Evolutionary conservation across 495 filamentous ascomycete species (phyloP).

Genomic region (Aspergillus wentii): DNA sequence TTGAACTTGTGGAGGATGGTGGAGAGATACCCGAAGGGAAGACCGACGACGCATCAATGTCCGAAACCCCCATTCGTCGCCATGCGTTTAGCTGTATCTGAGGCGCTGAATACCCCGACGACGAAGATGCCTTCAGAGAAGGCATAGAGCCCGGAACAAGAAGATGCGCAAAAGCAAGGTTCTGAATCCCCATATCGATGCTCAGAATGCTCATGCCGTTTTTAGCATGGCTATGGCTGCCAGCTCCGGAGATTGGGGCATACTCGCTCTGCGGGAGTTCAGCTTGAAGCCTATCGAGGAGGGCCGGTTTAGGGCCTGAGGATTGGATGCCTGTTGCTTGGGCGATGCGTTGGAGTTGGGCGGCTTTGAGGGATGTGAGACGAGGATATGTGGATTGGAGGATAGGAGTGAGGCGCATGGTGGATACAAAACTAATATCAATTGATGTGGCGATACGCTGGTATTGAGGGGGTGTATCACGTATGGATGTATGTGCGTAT

Average conservation of each 20-base stretch:
- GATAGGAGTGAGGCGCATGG: too few species aligned
- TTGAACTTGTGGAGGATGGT: too few species aligned
- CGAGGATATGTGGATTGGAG: too few species aligned
- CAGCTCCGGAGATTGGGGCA: too few species aligned
- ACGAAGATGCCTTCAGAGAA: not conserved
- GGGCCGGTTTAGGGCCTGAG: constrained; percentile 43
- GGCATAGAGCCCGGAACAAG: constrained; percentile 8
- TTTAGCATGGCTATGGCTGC: too few species aligned
- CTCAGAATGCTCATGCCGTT: constrained; percentile 56
- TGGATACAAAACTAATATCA: too few species aligned
- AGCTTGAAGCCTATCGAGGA: constrained; percentile 23
- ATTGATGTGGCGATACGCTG: too few species aligned
- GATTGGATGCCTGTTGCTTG: constrained; percentile 46
- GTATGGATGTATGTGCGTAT: too few species aligned
- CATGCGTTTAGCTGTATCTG: constrained; percentile 27
- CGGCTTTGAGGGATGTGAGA: constrained; percentile 37
- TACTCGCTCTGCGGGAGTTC: constrained; percentile 11
- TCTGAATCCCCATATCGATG: constrained; percentile 84
- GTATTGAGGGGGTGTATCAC: too few species aligned
- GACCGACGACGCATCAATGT: too few species aligned
- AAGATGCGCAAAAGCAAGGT: constrained; percentile 64
- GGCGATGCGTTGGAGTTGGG: constrained; percentile 46
- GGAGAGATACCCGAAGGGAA: too few species aligned
- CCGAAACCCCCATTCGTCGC: constrained; percentile 30
- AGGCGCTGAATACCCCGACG: too few species aligned